Evolutionary conservation across 768 basidiomycete species (phyloP).

Genomic region (Pulveroboletus sp.): DNA sequence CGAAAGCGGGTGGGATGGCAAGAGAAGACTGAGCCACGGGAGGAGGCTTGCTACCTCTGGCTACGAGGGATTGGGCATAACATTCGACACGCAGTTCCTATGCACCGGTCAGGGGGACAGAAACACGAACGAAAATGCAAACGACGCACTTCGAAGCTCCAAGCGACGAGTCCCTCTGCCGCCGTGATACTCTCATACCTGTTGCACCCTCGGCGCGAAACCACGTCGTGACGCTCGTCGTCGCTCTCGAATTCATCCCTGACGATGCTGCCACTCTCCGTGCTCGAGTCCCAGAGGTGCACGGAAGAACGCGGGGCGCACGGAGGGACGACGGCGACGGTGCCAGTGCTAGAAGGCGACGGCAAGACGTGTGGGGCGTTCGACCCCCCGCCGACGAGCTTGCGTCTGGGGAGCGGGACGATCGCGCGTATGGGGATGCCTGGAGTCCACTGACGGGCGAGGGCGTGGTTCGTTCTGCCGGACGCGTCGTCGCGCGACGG

Average conservation of each 20-base stretch:
- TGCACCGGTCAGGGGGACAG: neutral
- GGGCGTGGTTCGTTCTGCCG: neutral
- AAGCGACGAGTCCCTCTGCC: conserved; percentile 15
- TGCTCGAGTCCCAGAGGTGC: neutral
- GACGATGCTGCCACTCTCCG: no score
- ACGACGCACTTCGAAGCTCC: conserved; percentile 30
- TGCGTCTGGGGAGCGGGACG: conserved; percentile 18
- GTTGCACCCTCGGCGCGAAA: neutral
- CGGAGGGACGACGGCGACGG: neutral
- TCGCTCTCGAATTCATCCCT: no score
- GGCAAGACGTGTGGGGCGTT: no score
- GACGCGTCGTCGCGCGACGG: conserved; percentile 2
- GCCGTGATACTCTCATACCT: conserved; percentile 30
- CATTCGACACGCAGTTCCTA: conserved; percentile 30
- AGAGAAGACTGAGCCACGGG: conserved; percentile 17
- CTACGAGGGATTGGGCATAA: conserved; percentile 28
- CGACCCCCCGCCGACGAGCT: neutral
- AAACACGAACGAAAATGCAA: neutral
- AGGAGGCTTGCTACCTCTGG: conserved; percentile 20
- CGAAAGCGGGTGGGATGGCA: conserved; percentile 29
- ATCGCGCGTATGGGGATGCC: conserved; percentile 24
- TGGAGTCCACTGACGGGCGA: conserved; percentile 11
- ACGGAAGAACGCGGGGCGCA: neutral
- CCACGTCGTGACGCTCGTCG: neutral
- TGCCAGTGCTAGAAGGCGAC: no score